Conservation (phyloP, 108 stramenopile genomes). For the Cyclotella choctawhatcheeana region DNA sequence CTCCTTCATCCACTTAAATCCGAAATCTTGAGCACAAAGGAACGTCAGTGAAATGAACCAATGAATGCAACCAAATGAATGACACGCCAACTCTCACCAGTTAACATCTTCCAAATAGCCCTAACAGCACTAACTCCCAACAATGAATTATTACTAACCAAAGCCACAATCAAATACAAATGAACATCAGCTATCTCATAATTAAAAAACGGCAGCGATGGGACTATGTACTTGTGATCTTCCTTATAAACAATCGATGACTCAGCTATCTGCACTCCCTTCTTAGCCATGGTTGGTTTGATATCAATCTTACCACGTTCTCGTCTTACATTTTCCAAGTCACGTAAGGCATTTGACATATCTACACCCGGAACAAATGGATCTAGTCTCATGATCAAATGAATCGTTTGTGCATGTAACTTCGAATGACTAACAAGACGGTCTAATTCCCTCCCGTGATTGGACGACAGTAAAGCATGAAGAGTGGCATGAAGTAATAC, state of each 20-base stretch:
- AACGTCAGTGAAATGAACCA: background rate
- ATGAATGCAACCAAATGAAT: background rate
- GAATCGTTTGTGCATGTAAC: constrained; percentile 44
- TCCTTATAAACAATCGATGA: constrained; percentile 38
- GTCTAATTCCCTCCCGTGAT: constrained; percentile 38
- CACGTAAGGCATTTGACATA: constrained; percentile 20
- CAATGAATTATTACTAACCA: constrained; percentile 46
- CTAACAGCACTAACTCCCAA: constrained; percentile 36
- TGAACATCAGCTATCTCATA: constrained; percentile 54
- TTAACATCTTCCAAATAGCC: constrained; percentile 41
- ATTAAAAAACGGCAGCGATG: constrained; percentile 30
- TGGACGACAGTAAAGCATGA: constrained; percentile 22
- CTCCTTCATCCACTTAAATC: background rate
- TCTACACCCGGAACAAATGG: constrained; percentile 35
- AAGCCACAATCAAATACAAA: constrained; percentile 37
- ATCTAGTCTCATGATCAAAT: constrained; percentile 47
- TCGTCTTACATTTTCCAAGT: constrained; percentile 25
- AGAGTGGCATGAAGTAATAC: constrained; percentile 25
- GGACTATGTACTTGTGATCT: constrained; percentile 16
- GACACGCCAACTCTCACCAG: constrained; percentile 14
- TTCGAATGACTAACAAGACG: constrained; percentile 19
- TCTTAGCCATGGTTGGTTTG: background rate
- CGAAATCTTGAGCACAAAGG: background rate
- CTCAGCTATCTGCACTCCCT: constrained; percentile 25
- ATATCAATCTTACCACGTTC: background rate